These are phyloP conservation scores for Neopestalotiopsis rosae DNA, from an alignment of 2,329 filamentous ascomycete species.

Conservation along the genomic window DNA sequence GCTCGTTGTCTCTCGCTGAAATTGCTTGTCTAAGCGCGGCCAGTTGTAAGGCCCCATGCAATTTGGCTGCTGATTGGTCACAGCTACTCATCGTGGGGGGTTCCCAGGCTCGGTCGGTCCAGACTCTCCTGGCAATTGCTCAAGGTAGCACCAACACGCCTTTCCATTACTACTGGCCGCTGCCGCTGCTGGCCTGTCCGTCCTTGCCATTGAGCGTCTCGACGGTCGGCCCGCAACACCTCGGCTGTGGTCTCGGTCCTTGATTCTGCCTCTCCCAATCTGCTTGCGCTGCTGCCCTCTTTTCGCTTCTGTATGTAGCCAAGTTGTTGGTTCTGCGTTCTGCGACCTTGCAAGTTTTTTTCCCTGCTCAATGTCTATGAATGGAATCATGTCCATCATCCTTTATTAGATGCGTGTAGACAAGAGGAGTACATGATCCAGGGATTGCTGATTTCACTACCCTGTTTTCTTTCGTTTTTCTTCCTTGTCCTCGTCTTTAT, in stretches of 20 bases:
- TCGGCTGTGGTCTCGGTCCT: background rate
- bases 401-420: background rate
- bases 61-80: background rate
- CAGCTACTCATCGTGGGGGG: background rate
- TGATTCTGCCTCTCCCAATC: background rate
- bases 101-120: background rate
- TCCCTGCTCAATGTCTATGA: background rate
- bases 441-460: no score
- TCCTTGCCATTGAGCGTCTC: background rate
- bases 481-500: background rate
- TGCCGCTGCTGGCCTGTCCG: background rate
- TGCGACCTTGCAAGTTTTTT: background rate
- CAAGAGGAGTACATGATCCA: background rate
- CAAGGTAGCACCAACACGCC: background rate
- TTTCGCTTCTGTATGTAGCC: background rate
- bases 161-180: no score
- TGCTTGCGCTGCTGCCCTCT: background rate
- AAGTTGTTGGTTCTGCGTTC: background rate
- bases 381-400: background rate
- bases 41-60: background rate
- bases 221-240: background rate
- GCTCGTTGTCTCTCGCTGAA: background rate
- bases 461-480: no score
- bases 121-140: background rate
- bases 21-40: constrained; percentile 1